Base-by-base conservation (phyloP, 164 flowering plant species). In the Annona cherimola region DNA sequence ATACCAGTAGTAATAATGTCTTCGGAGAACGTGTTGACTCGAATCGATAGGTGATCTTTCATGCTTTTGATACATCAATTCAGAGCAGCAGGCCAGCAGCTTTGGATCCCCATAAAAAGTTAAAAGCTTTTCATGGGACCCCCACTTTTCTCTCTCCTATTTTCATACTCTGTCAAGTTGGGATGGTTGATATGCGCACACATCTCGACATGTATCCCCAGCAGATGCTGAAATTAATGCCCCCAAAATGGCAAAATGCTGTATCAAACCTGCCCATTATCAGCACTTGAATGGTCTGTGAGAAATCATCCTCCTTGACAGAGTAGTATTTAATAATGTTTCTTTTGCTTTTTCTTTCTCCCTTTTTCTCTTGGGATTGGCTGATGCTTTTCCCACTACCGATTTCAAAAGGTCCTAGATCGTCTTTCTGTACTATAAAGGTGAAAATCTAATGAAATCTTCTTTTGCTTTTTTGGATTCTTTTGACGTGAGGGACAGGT, bases 1-100 rank as follows among this genome's bases (percentile, higher is more conserved):
- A 73, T 84, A 16, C 85, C 87, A 18, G 85, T 84, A 0, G 83
- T 84, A 67, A 71, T 84, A 41, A 67, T 83, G 73, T 84, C 87
- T 1, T 84, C 87, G 6, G 85, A 84, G 67, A 81, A 82, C 72
- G 63, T 81, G 69, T 77, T 79, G 1, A 72, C 80, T 16, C 72
- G 83, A 42, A 84, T 81, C 45, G 64, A 79, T 68, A 73, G 67
- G 85, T 82, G 76, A 79, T 45, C 19, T 62, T 50, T 46, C 12
- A 3, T 14, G 7, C 55, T 5, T n/a, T 14, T 8, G 55, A 50
- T 7, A 64, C 44, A 70, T 2, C 43, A 18, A 63, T 50, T 61
- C 40, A 4, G n/a, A n/a, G n/a, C 55, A 50, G 12, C 12, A 7
- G 55, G 16, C 55, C 12, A 50, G n/a, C n/a, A 45, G 55, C 55